Base-by-base conservation (phyloP, 1,284 basidiomycete species). In the Ustilago curta region DNA sequence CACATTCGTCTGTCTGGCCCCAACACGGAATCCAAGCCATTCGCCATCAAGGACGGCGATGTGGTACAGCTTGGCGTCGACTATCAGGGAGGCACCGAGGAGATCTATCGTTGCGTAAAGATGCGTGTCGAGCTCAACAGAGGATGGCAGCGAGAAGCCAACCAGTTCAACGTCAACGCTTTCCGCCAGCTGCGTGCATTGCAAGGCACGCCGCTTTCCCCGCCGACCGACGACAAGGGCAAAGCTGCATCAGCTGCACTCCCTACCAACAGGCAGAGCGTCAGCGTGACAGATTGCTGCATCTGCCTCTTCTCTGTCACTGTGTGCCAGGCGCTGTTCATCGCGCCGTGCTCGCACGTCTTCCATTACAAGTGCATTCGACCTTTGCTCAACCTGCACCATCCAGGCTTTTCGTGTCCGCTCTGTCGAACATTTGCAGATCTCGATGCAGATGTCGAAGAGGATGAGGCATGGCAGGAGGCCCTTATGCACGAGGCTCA, bases 361-460 rank as follows among this genome's bases (percentile, higher is more conserved):
- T 97, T 97, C 88, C 96, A 97, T 86, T 98, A 93, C 90, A 98
- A 98, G 86, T 99, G 97, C 86, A 96, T 99, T 76, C 90, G 94
- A 0, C 95, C 95, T 0, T 88, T 98, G 18, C 88, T 99, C 45
- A 89, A 92, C 77, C 78, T 81, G 35, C 95, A 98, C 85, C 91
- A 96, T 79, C 94, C 96, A 0, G 93, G 93, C 3, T 99, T 99
- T 86, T 93, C 91, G 8, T 99, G 96, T 80, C 97, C 96, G 0
- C 89, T 99, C 8, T 99, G 96, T 85, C 78, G 86, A 12, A 85
- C 84, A 5, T 97, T 93, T 83, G 94, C 94, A 12, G 93, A 98
- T 83, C 89, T 99, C 14, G 95, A 98, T 57, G 95, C 95, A 65
- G 96, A 99, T 83, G 95, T 98, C 40, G 95, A 98, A 85, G 74